These are phyloP conservation scores for Solanum arcanum DNA, from an alignment of 257 asterid genomes.

Conservation along the genomic window DNA sequence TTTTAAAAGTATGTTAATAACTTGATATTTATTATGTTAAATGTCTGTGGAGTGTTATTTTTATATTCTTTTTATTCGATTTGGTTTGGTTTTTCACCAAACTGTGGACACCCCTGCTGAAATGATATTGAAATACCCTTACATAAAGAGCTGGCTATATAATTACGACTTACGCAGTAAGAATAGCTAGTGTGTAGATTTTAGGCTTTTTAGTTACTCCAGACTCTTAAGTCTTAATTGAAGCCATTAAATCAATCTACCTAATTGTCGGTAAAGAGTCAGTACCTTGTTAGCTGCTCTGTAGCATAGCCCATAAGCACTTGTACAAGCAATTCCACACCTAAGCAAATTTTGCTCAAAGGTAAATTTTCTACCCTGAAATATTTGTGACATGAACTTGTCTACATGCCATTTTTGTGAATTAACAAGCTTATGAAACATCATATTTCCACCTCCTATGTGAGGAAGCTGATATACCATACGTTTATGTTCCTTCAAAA, in stretches of 20 bases:
- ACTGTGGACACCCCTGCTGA: background rate
- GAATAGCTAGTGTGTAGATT: background rate
- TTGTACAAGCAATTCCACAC: background rate
- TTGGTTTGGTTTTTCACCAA: background rate
- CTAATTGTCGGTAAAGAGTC: background rate
- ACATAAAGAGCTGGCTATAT: background rate
- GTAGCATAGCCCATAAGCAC: background rate
- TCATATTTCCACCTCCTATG: slow-evolving; percentile 43
- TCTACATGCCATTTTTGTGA: background rate
- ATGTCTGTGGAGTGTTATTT: too few relatives aligned
- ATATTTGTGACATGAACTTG: background rate
- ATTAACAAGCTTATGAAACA: background rate
- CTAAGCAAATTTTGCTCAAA: background rate
- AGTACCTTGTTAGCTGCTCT: background rate
- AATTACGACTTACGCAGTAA: background rate
- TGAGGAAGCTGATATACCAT: slow-evolving; percentile 77
- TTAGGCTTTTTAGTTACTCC: background rate
- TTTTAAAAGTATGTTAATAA: too few relatives aligned
- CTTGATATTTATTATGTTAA: too few relatives aligned
- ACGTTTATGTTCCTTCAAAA: slow-evolving; percentile 68
- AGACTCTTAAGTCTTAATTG: background rate
- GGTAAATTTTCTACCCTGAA: background rate
- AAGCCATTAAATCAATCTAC: background rate
- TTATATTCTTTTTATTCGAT: too few relatives aligned
- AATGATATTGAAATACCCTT: background rate